Base-by-base conservation (phyloP, 192 early-diverging fungal species). In the Coemansia aciculifera region DNA sequence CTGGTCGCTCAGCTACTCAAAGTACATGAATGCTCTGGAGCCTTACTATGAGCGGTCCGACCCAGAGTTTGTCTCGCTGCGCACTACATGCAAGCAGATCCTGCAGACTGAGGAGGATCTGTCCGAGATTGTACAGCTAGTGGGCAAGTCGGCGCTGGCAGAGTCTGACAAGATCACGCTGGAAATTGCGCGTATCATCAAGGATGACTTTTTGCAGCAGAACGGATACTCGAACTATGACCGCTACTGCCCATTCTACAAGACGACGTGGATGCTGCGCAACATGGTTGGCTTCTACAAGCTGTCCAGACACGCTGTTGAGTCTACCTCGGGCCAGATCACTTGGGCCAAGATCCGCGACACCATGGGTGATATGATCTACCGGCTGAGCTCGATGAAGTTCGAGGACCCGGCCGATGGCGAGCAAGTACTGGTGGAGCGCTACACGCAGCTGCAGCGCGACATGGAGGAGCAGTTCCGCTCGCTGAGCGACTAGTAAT, bases 121-220 rank as follows among this genome's bases (percentile, higher is more conserved):
- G 74, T 92, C 95, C 5, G 98, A 99, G 85, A 99, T 99, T 86
- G 98, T 99, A 36, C 98, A 99, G 85, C 87, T 99, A 63, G 98
- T 99, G 67, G 98, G 98, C 72, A 99, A 99, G 87, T 89, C 91
- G 17, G 73, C 92, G 27, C 83, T 94, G 68, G 94, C 92, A 19
- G 98, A 99, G 76, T 85, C 91, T 15, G 98, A 99, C 85, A 99
- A 99, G 89, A 98, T 99, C 82, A 97, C 95, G 17, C 88, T 99
- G 44, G 98, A 99, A 68, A 86, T 98, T 62, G 98, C 98, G 62
- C 92, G 92, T 68, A 88, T 99, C 71, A 93, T 99, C 77, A 99
- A 99, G 90, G 98, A 99, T 73, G 98, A 99, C 84, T 99, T 99
- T 86, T 86, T 99, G 82, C 98, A 99, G 85, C 98, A 99, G 83